phyloP scores from a whole-genome alignment of 2,329 filamentous ascomycete species.

The Ophidiomyces ophidiicola region DNA sequence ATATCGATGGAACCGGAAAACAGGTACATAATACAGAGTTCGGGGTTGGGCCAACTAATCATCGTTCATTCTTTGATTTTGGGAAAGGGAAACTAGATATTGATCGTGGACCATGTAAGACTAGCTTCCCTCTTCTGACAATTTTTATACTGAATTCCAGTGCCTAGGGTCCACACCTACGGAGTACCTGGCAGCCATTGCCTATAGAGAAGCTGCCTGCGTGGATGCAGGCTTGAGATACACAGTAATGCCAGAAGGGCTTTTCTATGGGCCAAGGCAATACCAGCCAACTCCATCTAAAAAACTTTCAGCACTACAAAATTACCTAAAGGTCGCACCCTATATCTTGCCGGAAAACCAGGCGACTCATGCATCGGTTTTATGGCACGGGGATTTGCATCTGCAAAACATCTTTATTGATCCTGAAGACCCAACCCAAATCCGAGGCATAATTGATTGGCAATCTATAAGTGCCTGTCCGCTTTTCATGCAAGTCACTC shows the following conservation, averaged over 20 bases:
- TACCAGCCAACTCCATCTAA: conserved; percentile 24
- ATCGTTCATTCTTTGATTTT: conserved; percentile 18
- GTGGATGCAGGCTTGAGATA: conserved; percentile 18
- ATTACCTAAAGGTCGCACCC: conserved; percentile 24
- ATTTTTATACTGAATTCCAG: conserved; percentile 5
- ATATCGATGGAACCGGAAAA: conserved; percentile 9
- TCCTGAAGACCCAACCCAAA: conserved; percentile 10
- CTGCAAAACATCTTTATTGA: conserved; percentile 32
- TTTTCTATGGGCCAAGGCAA: conserved; percentile 21
- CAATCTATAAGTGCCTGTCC: conserved; percentile 16
- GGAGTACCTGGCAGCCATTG: conserved; percentile 25
- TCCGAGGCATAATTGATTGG: conserved; percentile 21
- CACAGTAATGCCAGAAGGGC: conserved; percentile 19
- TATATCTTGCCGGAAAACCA: conserved; percentile 23
- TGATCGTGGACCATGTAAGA: conserved; percentile 18
- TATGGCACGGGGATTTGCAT: conserved; percentile 34
- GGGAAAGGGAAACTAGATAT: conserved; percentile 16
- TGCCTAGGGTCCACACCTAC: conserved; percentile 24
- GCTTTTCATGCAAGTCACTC: conserved; percentile 17
- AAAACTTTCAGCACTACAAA: conserved; percentile 21
- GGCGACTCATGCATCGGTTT: conserved; percentile 19
- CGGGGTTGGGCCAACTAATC: conserved; percentile 17
- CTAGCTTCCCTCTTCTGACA: background rate
- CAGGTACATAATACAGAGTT: conserved; percentile 13
- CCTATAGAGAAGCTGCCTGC: conserved; percentile 26